Evolutionary conservation across 2,329 filamentous ascomycete species (phyloP).

Genomic region (Dryadomyces sulphureus): DNA sequence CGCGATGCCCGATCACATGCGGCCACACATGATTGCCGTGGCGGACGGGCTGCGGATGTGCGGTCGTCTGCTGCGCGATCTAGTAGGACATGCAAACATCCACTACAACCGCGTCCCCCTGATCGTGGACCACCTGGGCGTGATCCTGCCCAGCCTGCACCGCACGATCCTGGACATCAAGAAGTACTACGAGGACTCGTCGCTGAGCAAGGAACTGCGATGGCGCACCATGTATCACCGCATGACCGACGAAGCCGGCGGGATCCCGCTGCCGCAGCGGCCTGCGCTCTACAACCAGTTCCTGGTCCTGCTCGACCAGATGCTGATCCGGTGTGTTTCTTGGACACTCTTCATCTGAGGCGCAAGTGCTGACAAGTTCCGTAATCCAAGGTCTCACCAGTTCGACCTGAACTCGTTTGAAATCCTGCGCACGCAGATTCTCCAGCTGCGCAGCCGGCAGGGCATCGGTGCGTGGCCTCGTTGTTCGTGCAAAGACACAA

Average conservation of each 20-base stretch:
- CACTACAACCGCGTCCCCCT: slow-evolving; percentile 28
- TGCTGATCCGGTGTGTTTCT: slow-evolving; percentile 33
- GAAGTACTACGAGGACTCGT: slow-evolving; percentile 33
- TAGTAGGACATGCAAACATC: slow-evolving; percentile 40
- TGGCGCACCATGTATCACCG: slow-evolving; percentile 46
- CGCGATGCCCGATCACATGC: slow-evolving; percentile 26
- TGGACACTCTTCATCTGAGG: not conserved
- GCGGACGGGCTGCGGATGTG: slow-evolving; percentile 31
- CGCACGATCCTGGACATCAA: slow-evolving; percentile 38
- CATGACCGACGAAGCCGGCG: slow-evolving; percentile 36
- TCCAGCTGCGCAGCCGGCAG: slow-evolving; percentile 36
- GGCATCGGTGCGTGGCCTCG: slow-evolving; percentile 21
- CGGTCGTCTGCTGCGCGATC: slow-evolving; percentile 32
- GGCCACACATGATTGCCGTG: slow-evolving; percentile 31
- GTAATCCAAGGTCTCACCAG: slow-evolving; percentile 26
- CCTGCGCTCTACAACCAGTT: slow-evolving; percentile 43
- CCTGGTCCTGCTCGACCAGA: slow-evolving; percentile 30
- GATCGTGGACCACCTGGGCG: slow-evolving; percentile 38
- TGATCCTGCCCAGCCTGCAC: slow-evolving; percentile 40
- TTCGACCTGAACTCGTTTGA: slow-evolving; percentile 44
- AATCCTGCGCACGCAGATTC: slow-evolving; percentile 28
- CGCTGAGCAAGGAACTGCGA: slow-evolving; percentile 29
- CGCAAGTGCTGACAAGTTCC: not conserved
- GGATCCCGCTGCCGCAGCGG: slow-evolving; percentile 33
- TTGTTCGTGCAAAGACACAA: not conserved